These are phyloP conservation scores for Lecanicillium sp. DNA, from an alignment of 2,329 filamentous ascomycete species.

Conservation along the genomic window DNA sequence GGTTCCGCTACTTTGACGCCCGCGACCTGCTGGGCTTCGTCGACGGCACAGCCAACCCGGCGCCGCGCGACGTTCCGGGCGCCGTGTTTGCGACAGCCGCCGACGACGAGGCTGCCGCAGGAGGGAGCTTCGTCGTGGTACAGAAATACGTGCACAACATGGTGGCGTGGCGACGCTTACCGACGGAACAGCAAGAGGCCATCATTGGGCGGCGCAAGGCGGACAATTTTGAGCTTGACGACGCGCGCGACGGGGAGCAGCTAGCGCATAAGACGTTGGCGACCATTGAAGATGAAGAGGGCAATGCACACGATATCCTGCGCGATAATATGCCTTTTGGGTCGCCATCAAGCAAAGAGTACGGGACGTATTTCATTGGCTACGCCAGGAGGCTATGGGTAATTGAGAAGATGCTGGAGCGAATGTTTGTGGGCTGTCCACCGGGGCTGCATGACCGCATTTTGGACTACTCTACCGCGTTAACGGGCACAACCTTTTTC, in stretches of 20 bases:
- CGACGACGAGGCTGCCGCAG: constrained; percentile 31
- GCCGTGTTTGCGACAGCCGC: constrained; percentile 39
- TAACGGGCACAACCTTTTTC: constrained; percentile 50
- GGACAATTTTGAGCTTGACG: constrained; percentile 52
- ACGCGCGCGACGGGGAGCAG: constrained; percentile 39
- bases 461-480: constrained; percentile 46
- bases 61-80: constrained; percentile 36
- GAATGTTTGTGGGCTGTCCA: constrained; percentile 51
- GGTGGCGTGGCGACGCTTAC: constrained; percentile 38
- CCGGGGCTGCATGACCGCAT: constrained; percentile 49
- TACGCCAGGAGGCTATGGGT: constrained; percentile 50
- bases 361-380: constrained; percentile 54
- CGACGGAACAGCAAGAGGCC: constrained; percentile 46
- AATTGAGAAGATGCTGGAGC: constrained; percentile 50
- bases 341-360: constrained; percentile 42
- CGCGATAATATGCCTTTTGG: constrained; percentile 59
- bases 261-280: constrained; percentile 49
- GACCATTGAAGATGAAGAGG: constrained; percentile 45
- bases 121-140: constrained; percentile 53
- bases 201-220: constrained; percentile 53
- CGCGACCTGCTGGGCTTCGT: constrained; percentile 55
- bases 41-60: constrained; percentile 54
- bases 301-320: constrained; percentile 46
- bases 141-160: constrained; percentile 55
- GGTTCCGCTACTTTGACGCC: constrained; percentile 55